These are phyloP conservation scores for Inosperma sp. DNA, from an alignment of 768 basidiomycete species.

Conservation along the genomic window DNA sequence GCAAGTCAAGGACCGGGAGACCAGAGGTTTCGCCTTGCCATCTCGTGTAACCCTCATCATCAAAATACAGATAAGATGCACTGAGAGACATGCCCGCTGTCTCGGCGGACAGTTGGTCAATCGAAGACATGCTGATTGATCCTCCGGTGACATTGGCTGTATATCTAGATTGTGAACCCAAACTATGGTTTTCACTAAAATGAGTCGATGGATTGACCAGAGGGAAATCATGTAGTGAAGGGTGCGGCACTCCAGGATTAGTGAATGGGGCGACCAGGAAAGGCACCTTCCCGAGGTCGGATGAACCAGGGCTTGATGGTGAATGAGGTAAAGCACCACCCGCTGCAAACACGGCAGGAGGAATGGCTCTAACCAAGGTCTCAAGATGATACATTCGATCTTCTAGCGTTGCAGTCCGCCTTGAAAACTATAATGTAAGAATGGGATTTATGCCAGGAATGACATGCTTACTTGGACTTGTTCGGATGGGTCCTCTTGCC, in stretches of 20 bases:
- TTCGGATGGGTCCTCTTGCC: slow-evolving; percentile 83
- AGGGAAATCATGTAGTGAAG: slow-evolving; percentile 71
- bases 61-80: slow-evolving; percentile 80
- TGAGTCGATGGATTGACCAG: slow-evolving; percentile 79
- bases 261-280: slow-evolving; percentile 39
- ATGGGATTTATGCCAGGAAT: background rate
- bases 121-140: slow-evolving; percentile 25
- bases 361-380: slow-evolving; percentile 79
- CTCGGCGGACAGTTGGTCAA: slow-evolving; percentile 53
- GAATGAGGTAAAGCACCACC: slow-evolving; percentile 33
- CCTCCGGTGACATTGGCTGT: slow-evolving; percentile 37
- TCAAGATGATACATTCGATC: slow-evolving; percentile 88
- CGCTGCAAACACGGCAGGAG: slow-evolving; percentile 71
- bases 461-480: slow-evolving; percentile 69
- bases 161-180: slow-evolving; percentile 44
- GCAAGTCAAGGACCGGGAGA: slow-evolving; percentile 77
- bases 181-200: slow-evolving; percentile 49
- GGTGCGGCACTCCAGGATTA: slow-evolving; percentile 66
- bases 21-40: slow-evolving; percentile 96
- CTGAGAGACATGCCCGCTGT: slow-evolving; percentile 60
- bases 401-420: slow-evolving; percentile 78
- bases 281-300: slow-evolving; percentile 27
- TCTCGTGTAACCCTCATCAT: slow-evolving; percentile 81
- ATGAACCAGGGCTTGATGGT: slow-evolving; percentile 12
- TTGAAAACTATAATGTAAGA: slow-evolving; percentile 24